Evolutionary conservation across 306 rosid genomes (phyloP).

Genomic region (Citrullus colocynthis): DNA sequence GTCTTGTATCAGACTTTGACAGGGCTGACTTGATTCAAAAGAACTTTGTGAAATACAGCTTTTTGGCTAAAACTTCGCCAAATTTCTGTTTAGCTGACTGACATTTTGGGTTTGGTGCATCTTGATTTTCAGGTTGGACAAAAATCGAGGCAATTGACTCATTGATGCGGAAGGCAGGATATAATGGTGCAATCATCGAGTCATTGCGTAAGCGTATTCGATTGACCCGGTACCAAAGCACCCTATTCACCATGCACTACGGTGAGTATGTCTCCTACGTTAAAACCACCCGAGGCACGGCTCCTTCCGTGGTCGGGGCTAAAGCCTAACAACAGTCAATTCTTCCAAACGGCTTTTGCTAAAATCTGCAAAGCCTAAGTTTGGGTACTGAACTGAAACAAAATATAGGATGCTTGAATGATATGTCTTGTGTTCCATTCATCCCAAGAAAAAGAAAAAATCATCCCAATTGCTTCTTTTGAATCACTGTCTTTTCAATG

Average conservation of each 20-base stretch:
- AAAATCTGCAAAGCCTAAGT: slow-evolving; percentile 17
- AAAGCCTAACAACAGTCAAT: slow-evolving; percentile 33
- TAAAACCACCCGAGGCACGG: slow-evolving; percentile 52
- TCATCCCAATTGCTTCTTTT: slow-evolving; percentile 13
- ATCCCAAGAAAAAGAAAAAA: background rate
- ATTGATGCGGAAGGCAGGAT: slow-evolving; percentile 80
- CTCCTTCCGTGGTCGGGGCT: slow-evolving; percentile 39
- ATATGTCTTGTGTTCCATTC: slow-evolving; percentile 14
- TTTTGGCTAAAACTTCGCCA: background rate
- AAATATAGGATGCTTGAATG: slow-evolving; percentile 10
- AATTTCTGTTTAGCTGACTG: background rate
- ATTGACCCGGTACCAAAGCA: slow-evolving; percentile 88
- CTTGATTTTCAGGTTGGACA: slow-evolving; percentile 63
- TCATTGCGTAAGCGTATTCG: slow-evolving; percentile 39
- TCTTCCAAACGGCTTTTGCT: slow-evolving; percentile 20
- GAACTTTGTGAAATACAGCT: background rate
- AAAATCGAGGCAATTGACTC: slow-evolving; percentile 80
- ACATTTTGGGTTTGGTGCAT: background rate
- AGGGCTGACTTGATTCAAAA: background rate
- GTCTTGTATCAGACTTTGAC: background rate
- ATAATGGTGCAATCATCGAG: slow-evolving; percentile 50
- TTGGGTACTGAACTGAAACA: slow-evolving; percentile 14
- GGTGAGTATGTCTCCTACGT: slow-evolving; percentile 59
- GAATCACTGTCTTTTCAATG: slow-evolving; percentile 11
- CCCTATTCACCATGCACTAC: slow-evolving; percentile 61